phyloP scores from a whole-genome alignment of 202 grass and related monocot species.

The Brachypodium distachyon region DNA sequence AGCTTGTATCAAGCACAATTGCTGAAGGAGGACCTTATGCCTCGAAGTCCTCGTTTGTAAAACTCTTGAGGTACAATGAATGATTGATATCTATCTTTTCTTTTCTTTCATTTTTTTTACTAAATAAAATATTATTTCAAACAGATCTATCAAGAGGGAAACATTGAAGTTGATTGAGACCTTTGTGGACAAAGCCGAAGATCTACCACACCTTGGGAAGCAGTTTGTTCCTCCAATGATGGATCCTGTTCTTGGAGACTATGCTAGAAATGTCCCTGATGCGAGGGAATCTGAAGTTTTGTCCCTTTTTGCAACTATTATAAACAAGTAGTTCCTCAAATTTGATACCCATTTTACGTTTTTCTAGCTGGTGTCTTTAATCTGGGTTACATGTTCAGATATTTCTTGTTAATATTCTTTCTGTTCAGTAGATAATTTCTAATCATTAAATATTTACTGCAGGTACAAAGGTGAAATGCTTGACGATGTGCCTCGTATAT shows the following conservation, averaged over 20 bases:
- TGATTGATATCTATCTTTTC: neutral
- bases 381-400: neutral
- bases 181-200: conserved; percentile 98
- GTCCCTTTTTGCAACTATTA: conserved; percentile 89
- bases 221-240: conserved; percentile 99
- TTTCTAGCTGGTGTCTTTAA: conserved; percentile 1
- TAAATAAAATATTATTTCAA: conserved; percentile 10
- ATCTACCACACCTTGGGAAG: conserved; percentile 85
- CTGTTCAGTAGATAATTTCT: neutral
- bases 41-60: conserved; percentile 94
- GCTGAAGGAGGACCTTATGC: conserved; percentile 95
- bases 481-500: conserved; percentile 83
- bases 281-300: conserved; percentile 99
- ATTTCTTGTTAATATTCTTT: neutral
- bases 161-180: conserved; percentile 97
- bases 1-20: conserved; percentile 95
- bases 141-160: conserved; percentile 98
- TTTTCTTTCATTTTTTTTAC: conserved; percentile 5
- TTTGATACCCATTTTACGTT: neutral
- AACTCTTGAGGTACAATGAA: conserved; percentile 67
- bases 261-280: conserved; percentile 97
- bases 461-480: conserved; percentile 97
- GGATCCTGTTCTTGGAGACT: conserved; percentile 94
- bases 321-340: conserved; percentile 74
- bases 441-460: conserved; percentile 7